Evolutionary conservation across 805 yeast species (phyloP).

Genomic region (Wickerhamomyces silvicola): DNA sequence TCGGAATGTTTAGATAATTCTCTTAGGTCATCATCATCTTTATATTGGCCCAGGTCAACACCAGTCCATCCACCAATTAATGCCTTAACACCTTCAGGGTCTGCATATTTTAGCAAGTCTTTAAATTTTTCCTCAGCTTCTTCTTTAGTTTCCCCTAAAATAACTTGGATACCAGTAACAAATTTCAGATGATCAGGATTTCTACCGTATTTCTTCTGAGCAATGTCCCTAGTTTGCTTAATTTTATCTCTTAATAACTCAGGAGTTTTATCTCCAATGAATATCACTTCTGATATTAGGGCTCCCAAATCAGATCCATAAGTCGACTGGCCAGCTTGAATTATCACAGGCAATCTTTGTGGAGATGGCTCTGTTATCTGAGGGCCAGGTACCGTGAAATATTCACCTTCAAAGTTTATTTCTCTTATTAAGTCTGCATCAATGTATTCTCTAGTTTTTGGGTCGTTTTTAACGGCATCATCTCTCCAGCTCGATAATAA

Average conservation of each 20-base stretch:
- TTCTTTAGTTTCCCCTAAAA: conserved; percentile 33
- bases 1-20: conserved; percentile 22
- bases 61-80: conserved; percentile 41
- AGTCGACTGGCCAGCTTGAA: conserved; percentile 39
- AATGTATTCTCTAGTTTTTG: conserved; percentile 24
- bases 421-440: conserved; percentile 33
- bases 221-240: conserved; percentile 26
- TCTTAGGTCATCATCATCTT: conserved; percentile 26
- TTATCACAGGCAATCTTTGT: conserved; percentile 36
- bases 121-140: conserved; percentile 32
- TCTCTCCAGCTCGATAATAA: conserved; percentile 38
- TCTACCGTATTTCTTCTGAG: conserved; percentile 29
- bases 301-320: conserved; percentile 37
- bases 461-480: conserved; percentile 26
- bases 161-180: conserved; percentile 29
- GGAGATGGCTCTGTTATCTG: conserved; percentile 36
- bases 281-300: conserved; percentile 35
- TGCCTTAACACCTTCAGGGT: conserved; percentile 36
- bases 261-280: conserved; percentile 30
- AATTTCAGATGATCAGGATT: conserved; percentile 32
- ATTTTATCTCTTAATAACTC: conserved; percentile 25
- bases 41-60: conserved; percentile 26
- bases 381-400: conserved; percentile 37
- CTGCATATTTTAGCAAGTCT: conserved; percentile 26
- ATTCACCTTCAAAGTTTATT: conserved; percentile 34